Evolutionary conservation across 2,329 filamentous ascomycete genomes (phyloP), one percentile per base, ranked within the genome.

Genomic region (Calycina marina): DNA sequence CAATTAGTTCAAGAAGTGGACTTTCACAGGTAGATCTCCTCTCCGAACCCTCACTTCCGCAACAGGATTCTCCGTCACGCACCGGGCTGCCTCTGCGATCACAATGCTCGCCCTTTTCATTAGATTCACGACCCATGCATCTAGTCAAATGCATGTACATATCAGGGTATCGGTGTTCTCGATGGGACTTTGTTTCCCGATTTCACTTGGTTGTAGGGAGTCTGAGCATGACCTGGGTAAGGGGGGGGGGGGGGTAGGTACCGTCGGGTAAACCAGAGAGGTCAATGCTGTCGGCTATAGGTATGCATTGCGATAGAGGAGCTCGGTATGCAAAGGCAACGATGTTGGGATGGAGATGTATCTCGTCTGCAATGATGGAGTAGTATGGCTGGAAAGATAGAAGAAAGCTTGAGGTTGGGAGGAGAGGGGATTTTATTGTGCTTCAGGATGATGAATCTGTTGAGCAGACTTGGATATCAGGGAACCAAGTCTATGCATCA

Each of bases 201-300:
- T 42, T 70, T 70, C 4, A 55, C 54, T 42, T 70, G 67, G 16
- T 56, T 47, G 20, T 55, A 54, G 1, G 62, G 56, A 13, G 69
- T 67, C 41, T 70, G 66, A 2, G 61, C 52, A 39, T 70, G 62
- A 0, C 63, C 62, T 0, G 62, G 60, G 38, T 70, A 61, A 0
- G n/a, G n/a, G n/a, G n/a, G n/a, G n/a, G n/a, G n/a, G n/a, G n/a
- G n/a, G n/a, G n/a, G n/a, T n/a, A n/a, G n/a, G 57, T 55, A 1
- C 65, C 66, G 32, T 70, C 62, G 0, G 58, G 54, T 1, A 69
- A 51, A 5, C 63, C 63, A 6, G 63, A 62, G 3, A 71, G 56
- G 43, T 71, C 66, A 40, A 68, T 66, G 32, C 56, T 60, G 47
- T 70, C 67, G 1, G 65, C 69, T 37, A 69, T 59, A 28, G 68